These are phyloP conservation scores for Porodaedalea pini DNA, from an alignment of 1,284 basidiomycete genomes.

Conservation along the genomic window DNA sequence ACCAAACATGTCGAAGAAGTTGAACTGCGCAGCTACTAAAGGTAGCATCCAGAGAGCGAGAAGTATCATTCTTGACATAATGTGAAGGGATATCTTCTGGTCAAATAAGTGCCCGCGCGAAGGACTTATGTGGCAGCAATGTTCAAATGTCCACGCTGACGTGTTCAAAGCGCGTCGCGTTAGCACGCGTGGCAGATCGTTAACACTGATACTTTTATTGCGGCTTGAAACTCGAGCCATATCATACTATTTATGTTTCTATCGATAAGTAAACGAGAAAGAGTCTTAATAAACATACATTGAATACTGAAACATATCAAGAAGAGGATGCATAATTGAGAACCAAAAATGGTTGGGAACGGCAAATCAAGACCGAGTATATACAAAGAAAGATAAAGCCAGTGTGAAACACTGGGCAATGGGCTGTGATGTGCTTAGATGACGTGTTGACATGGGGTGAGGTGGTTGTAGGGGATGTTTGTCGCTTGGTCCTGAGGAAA, in stretches of 20 bases:
- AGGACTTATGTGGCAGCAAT: background rate
- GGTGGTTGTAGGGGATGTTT: background rate
- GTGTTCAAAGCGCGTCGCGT: background rate
- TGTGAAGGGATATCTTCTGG: background rate
- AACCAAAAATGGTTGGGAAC: background rate
- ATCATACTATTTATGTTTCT: background rate
- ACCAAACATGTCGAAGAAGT: conserved; percentile 64
- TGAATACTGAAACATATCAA: conserved; percentile 2
- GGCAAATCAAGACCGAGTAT: background rate
- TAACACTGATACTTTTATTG: background rate
- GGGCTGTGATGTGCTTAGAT: background rate
- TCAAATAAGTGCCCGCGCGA: background rate
- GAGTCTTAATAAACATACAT: background rate
- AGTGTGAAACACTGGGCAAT: too few species aligned
- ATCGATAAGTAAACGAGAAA: background rate
- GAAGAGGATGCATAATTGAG: background rate
- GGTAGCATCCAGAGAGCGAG: conserved; percentile 19
- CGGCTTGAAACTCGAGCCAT: background rate
- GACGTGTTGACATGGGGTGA: background rate
- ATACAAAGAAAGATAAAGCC: background rate
- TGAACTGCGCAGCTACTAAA: conserved; percentile 48
- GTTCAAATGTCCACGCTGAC: background rate
- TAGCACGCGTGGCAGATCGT: background rate
- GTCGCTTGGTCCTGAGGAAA: background rate
- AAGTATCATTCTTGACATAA: conserved; percentile 7